Conservation (phyloP, 2,329 filamentous ascomycete genomes). For the Paracorniculantispora psalliotae region DNA sequence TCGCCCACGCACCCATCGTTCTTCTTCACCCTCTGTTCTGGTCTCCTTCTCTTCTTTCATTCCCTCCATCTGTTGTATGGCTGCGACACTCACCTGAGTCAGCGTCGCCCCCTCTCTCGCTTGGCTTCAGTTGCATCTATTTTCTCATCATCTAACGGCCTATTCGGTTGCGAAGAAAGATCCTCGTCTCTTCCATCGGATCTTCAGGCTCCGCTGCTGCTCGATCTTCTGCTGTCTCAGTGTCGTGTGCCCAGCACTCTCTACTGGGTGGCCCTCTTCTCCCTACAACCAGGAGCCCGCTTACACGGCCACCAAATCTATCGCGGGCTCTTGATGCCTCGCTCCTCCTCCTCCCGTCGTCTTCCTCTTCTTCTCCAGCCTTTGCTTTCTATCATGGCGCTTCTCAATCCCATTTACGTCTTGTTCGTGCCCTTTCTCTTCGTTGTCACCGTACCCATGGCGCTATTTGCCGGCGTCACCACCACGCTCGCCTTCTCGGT, state of each 20-base stretch:
- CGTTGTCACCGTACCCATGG: constrained; percentile 57
- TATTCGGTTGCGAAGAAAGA: neutral
- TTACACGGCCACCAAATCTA: neutral
- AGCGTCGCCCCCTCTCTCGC: neutral
- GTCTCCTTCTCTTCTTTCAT: neutral
- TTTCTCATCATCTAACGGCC: neutral
- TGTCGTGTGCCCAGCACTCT: neutral
- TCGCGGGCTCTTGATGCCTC: neutral
- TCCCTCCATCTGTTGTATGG: neutral
- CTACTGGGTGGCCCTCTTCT: too few species aligned
- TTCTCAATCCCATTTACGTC: constrained; percentile 50
- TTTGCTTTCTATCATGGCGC: constrained; percentile 37
- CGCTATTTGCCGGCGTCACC: constrained; percentile 59
- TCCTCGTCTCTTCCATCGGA: neutral
- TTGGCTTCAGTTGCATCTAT: neutral
- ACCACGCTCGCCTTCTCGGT: constrained; percentile 57
- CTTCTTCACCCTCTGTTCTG: neutral
- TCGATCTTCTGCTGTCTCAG: neutral
- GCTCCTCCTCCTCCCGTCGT: constrained; percentile 18
- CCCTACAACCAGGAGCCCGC: too few species aligned
- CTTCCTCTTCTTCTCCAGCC: neutral
- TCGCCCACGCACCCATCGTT: neutral
- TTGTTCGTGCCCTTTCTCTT: constrained; percentile 59
- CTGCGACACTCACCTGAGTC: neutral
- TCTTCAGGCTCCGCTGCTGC: too few species aligned